Evolutionary conservation across 305 asterid genomes (phyloP).

Genomic region (Fraxinus latifolia): DNA sequence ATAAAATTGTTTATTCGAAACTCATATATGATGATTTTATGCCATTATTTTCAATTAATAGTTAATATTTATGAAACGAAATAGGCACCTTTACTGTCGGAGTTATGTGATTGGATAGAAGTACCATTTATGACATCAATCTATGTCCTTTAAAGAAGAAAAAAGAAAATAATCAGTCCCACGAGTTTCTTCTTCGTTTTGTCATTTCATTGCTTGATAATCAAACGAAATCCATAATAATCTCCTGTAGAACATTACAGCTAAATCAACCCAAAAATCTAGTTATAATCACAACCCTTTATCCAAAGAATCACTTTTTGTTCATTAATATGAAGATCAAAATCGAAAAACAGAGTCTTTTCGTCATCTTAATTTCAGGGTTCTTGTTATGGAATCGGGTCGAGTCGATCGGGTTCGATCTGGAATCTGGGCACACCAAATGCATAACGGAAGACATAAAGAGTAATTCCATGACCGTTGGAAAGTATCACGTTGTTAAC

Average conservation of each 20-base stretch:
- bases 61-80: background rate
- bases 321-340: conserved; percentile 29
- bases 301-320: conserved; percentile 2
- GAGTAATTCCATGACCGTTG: conserved; percentile 86
- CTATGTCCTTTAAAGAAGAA: background rate
- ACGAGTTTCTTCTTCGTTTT: background rate
- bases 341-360: conserved; percentile 27
- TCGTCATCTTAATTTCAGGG: conserved; percentile 36
- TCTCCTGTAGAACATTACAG: conserved; percentile 1
- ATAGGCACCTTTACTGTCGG: conserved; percentile 16
- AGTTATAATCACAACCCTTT: background rate
- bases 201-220: background rate
- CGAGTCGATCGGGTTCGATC: conserved; percentile 72
- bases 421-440: conserved; percentile 78
- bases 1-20: too few species aligned
- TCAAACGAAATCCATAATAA: background rate
- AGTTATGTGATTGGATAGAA: conserved; percentile 21
- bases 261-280: conserved; percentile 19
- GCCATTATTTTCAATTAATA: background rate
- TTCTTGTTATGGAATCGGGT: conserved; percentile 45
- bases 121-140: conserved; percentile 20
- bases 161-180: background rate
- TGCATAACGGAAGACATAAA: conserved; percentile 91
- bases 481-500: conserved; percentile 76
- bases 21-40: background rate